Evolutionary conservation across 31 red algal species (phyloP), one percentile per base, ranked within the genome.

Genomic region (Odonthalia washingtoniensis): DNA sequence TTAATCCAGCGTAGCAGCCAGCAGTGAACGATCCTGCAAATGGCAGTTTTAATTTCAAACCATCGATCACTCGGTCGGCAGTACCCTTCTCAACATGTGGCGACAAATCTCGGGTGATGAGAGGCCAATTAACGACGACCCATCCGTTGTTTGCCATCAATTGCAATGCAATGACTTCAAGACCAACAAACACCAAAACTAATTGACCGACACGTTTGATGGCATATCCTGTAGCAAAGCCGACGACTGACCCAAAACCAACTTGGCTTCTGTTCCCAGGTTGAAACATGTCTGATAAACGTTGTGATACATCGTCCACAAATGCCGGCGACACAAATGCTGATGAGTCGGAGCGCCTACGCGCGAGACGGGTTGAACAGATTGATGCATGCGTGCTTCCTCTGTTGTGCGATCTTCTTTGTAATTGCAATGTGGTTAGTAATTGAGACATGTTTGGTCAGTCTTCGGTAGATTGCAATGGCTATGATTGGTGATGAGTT

Each of bases 171-270:
- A 96, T 36, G 16, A 96, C 41, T 66, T 96, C 43, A 33, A 62
- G 68, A 57, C 94, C 94, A 45, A 92, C 63, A 35, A 83, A 65
- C 39, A 92, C 66, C 1, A 96, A 52, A 2, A 87, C 52, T 35
- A 96, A 32, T 53, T 91, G 89, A 30, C 94, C 94, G 18, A 96
- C 67, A 18, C 89, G 86, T 18, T 80, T 82, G 16, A 82, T 57
- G 14, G 89, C 81, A 65, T 92, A 96, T 31, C 94, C 94, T 5
- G 84, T 89, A 5, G 94, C 94, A 77, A 92, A 90, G 46, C 94
- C 94, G 61, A 85, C 75, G 28, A 95, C 53, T 21, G 80, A 77
- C 0, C 93, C 93, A 40, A 91, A 14, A 14, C 12, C 49, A 14
- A 57, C 49, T 57, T 57, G 49, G 21, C 49, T 57, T 21, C 49